phyloP scores from a whole-genome alignment of 768 basidiomycete species.

The Mycena albidolilacea region DNA sequence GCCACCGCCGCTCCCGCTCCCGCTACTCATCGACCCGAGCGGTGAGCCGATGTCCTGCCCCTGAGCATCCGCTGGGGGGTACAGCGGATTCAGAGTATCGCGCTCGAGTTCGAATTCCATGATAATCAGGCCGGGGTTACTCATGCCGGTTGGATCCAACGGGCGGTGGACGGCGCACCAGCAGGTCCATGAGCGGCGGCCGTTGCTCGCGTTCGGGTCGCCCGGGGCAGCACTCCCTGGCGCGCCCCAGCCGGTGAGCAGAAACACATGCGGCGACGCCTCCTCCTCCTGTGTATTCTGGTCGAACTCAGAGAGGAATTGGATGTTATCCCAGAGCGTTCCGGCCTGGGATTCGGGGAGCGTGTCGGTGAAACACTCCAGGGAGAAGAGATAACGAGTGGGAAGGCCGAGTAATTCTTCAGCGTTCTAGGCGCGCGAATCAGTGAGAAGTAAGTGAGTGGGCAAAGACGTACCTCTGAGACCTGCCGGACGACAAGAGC shows the following conservation, averaged over 20 bases:
- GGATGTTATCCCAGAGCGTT: conserved; percentile 80
- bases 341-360: conserved; percentile 77
- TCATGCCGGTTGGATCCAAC: conserved; percentile 39
- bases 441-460: background rate
- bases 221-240: conserved; percentile 63
- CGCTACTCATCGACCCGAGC: conserved; percentile 18
- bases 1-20: conserved; percentile 11
- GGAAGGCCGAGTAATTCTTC: conserved; percentile 82
- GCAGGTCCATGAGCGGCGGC: conserved; percentile 71
- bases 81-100: conserved; percentile 80
- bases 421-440: conserved; percentile 67
- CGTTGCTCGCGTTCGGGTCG: conserved; percentile 47
- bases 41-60: conserved; percentile 3
- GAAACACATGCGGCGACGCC: conserved; percentile 72
- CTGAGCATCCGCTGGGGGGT: conserved; percentile 46
- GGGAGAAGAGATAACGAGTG: conserved; percentile 77
- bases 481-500: conserved; percentile 79
- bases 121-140: conserved; percentile 61
- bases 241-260: conserved; percentile 78
- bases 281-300: conserved; percentile 59
- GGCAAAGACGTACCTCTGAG: conserved; percentile 72
- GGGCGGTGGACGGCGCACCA: conserved; percentile 80
- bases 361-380: conserved; percentile 81
- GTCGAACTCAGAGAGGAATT: conserved; percentile 71
- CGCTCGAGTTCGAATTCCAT: conserved; percentile 87